phyloP scores from a whole-genome alignment of 2,329 filamentous ascomycete species.

The Triangularia setosa region DNA sequence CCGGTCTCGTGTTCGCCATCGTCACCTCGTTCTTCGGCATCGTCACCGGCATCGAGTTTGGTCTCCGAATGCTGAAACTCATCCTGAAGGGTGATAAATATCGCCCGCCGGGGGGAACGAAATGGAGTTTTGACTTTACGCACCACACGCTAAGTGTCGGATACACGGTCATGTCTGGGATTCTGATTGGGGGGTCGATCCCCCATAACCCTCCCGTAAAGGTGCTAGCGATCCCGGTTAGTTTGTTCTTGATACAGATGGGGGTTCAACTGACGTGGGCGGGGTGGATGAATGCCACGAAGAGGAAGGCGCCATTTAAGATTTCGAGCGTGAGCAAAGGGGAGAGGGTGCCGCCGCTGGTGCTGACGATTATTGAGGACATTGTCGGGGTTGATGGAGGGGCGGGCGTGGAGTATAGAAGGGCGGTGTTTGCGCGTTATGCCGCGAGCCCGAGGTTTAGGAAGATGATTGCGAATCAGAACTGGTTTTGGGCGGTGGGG shows the following conservation, averaged over 20 bases:
- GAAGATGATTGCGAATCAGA: slow-evolving; percentile 49
- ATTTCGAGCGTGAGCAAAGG: slow-evolving; percentile 62
- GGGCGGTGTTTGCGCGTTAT: slow-evolving; percentile 48
- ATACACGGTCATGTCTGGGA: slow-evolving; percentile 46
- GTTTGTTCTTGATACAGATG: slow-evolving; percentile 47
- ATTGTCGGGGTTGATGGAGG: slow-evolving; percentile 63
- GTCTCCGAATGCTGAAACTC: slow-evolving; percentile 44
- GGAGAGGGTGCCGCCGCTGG: slow-evolving; percentile 53
- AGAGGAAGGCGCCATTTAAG: slow-evolving; percentile 51
- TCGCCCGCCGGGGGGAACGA: slow-evolving; percentile 45
- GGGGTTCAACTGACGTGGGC: slow-evolving; percentile 41
- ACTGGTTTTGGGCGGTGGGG: slow-evolving; percentile 54
- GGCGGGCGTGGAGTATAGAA: slow-evolving; percentile 51
- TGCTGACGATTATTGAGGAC: slow-evolving; percentile 65
- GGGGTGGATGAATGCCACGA: slow-evolving; percentile 34
- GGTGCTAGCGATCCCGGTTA: slow-evolving; percentile 48
- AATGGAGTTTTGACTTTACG: slow-evolving; percentile 49
- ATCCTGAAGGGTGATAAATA: slow-evolving; percentile 47
- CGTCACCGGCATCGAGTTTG: slow-evolving; percentile 52
- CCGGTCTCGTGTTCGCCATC: slow-evolving; percentile 46
- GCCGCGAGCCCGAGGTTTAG: slow-evolving; percentile 51
- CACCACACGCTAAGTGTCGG: slow-evolving; percentile 44
- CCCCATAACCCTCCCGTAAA: slow-evolving; percentile 48
- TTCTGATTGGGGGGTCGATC: slow-evolving; percentile 48
- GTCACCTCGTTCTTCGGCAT: slow-evolving; percentile 53